phyloP scores from a whole-genome alignment of 2,329 filamentous ascomycete species.

The Spiromastix sp. region DNA sequence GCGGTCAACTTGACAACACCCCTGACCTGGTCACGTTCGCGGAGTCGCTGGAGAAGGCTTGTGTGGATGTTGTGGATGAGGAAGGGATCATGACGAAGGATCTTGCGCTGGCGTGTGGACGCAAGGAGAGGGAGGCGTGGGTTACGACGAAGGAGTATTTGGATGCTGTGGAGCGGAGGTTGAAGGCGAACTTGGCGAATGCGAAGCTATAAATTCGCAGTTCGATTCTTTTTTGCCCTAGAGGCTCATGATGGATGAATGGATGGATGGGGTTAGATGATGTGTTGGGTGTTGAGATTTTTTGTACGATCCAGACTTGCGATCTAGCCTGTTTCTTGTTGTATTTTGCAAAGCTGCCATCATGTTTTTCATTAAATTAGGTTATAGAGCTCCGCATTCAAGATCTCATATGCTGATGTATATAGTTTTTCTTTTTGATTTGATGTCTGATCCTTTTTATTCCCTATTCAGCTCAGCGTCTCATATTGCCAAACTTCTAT shows the following conservation, averaged over 20 bases:
- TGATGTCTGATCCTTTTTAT: too few relatives aligned
- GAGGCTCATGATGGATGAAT: background rate
- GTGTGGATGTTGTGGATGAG: constrained; percentile 83
- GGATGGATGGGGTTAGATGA: background rate
- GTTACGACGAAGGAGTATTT: constrained; percentile 90
- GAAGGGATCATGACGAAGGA: constrained; percentile 99
- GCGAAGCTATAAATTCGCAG: constrained; percentile 6
- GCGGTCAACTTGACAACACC: constrained; percentile 85
- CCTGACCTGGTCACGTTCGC: constrained; percentile 87
- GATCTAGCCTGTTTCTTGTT: too few relatives aligned
- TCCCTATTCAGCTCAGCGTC: too few relatives aligned
- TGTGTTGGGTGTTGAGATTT: too few relatives aligned
- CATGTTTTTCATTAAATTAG: too few relatives aligned
- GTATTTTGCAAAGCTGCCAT: too few relatives aligned
- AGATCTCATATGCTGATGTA: too few relatives aligned
- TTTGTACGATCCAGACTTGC: too few relatives aligned
- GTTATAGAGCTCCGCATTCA: too few relatives aligned
- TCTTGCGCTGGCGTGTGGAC: constrained; percentile 85
- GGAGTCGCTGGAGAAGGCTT: constrained; percentile 83
- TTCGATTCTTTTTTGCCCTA: background rate
- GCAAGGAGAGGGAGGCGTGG: constrained; percentile 72
- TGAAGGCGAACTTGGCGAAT: constrained; percentile 60
- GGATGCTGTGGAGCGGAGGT: constrained; percentile 77
- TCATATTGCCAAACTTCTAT: too few relatives aligned
- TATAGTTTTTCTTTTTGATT: too few relatives aligned